These are phyloP conservation scores for Sphenostylis stenocarpa DNA, from an alignment of 306 rosid species.

Conservation along the genomic window DNA sequence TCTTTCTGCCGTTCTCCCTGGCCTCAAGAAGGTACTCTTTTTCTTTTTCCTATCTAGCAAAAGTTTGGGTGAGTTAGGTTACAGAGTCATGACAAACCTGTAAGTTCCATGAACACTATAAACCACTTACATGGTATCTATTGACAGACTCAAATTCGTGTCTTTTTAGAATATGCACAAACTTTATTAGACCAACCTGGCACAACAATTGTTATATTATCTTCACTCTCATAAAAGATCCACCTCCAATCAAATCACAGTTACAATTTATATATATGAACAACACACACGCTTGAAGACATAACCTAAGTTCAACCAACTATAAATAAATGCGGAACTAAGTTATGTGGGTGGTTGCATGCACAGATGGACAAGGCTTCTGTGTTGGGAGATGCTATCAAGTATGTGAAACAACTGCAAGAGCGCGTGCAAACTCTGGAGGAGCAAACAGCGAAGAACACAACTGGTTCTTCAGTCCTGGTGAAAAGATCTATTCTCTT, in stretches of 20 bases:
- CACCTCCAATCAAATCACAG: not conserved
- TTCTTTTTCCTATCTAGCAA: not conserved
- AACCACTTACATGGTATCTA: too few relatives aligned
- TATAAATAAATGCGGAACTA: not conserved
- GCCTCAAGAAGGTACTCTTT: constrained; percentile 70
- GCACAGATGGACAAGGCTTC: constrained; percentile 90
- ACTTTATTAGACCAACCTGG: too few relatives aligned
- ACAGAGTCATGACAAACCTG: not conserved
- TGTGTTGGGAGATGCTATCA: constrained; percentile 74
- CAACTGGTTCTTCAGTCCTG: constrained; percentile 44
- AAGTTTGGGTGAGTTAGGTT: not conserved
- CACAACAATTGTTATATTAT: not conserved
- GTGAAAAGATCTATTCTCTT: constrained; percentile 52
- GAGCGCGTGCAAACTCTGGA: constrained; percentile 59
- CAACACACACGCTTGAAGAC: not conserved
- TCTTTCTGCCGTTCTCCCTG: constrained; percentile 81
- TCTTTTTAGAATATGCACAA: too few relatives aligned
- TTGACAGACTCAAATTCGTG: too few relatives aligned
- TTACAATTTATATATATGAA: not conserved
- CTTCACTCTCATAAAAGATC: not conserved
- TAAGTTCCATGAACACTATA: too few relatives aligned
- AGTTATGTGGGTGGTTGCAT: not conserved
- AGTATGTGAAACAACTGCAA: constrained; percentile 61
- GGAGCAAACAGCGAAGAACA: constrained; percentile 49
- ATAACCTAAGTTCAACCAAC: not conserved